These are phyloP conservation scores for Termitomyces sp. DNA, from an alignment of 768 basidiomycete genomes.

Conservation along the genomic window DNA sequence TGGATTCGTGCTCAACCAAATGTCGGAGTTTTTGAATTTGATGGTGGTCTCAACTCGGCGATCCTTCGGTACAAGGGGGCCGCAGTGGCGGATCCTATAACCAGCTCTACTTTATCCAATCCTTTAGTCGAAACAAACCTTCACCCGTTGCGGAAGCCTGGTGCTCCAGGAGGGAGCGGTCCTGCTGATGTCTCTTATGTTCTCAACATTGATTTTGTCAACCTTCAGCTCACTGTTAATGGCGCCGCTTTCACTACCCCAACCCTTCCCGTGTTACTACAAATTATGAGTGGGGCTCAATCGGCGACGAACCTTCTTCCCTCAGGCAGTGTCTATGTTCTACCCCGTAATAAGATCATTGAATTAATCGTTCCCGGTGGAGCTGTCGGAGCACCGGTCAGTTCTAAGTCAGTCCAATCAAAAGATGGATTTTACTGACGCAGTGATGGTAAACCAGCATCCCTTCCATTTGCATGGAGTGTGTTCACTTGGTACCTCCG, in stretches of 20 bases:
- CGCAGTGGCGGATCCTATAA: not conserved
- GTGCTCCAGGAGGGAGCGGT: not conserved
- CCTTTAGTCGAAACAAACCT: not conserved
- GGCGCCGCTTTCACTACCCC: not conserved
- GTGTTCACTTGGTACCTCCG: not conserved
- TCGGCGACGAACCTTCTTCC: constrained; percentile 25
- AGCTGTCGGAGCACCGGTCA: constrained; percentile 24
- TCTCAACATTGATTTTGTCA: not conserved
- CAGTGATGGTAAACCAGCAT: constrained; percentile 16
- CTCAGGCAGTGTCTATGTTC: constrained; percentile 34
- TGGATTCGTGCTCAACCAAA: constrained; percentile 1
- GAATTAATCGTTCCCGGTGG: constrained; percentile 41
- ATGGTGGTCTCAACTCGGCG: constrained; percentile 3
- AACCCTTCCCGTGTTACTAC: not conserved
- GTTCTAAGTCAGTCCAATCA: not conserved
- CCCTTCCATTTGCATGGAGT: constrained; percentile 26
- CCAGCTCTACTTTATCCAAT: not conserved
- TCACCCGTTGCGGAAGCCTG: not conserved
- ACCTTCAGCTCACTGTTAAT: not conserved
- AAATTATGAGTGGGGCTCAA: constrained; percentile 1
- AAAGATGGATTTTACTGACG: constrained; percentile 1
- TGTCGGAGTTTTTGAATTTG: not conserved
- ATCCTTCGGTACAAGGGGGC: constrained; percentile 5
- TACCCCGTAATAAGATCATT: constrained; percentile 42
- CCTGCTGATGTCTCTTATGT: not conserved